Evolutionary conservation across 2,329 filamentous ascomycete species (phyloP).

Genomic region (Nectriaceae sp.): DNA sequence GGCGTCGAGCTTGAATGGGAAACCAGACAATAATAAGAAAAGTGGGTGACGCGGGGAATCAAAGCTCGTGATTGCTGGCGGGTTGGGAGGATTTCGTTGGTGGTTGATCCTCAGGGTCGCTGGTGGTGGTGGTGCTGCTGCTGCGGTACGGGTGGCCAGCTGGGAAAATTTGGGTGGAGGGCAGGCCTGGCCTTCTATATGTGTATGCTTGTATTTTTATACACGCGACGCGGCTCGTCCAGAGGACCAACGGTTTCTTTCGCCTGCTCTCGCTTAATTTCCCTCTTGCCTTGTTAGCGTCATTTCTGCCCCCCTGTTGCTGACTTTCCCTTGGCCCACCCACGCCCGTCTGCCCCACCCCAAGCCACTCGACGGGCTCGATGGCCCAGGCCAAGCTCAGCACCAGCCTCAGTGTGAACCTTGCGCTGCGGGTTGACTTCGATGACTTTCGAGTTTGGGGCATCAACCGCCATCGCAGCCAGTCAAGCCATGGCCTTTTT

Average conservation of each 20-base stretch:
- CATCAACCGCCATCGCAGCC: no score
- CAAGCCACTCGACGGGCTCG: background rate
- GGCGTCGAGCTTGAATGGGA: constrained; percentile 3
- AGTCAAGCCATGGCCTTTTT: constrained; percentile 1
- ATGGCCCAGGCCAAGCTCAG: background rate
- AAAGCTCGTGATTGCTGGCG: background rate
- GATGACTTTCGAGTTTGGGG: background rate
- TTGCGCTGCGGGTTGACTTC: constrained; percentile 1
- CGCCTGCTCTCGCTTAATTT: constrained; percentile 39
- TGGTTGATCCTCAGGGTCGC: background rate
- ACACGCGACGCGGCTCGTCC: constrained; percentile 37
- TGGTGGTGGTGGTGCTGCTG: constrained; percentile 21
- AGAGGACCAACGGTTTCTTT: constrained; percentile 37
- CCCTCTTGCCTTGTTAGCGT: constrained; percentile 37
- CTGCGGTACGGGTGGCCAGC: constrained; percentile 28
- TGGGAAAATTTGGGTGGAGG: constrained; percentile 45
- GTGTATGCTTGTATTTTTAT: constrained; percentile 49
- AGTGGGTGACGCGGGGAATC: background rate
- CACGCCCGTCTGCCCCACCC: constrained; percentile 1
- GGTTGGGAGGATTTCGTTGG: no score
- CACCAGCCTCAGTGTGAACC: constrained; percentile 3
- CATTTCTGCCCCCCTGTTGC: constrained; percentile 12
- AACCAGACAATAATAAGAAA: background rate
- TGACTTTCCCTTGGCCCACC: constrained; percentile 1
- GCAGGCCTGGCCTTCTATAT: constrained; percentile 47